These are phyloP conservation scores for Leccinellum albellum DNA, from an alignment of 768 basidiomycete genomes.

Conservation along the genomic window DNA sequence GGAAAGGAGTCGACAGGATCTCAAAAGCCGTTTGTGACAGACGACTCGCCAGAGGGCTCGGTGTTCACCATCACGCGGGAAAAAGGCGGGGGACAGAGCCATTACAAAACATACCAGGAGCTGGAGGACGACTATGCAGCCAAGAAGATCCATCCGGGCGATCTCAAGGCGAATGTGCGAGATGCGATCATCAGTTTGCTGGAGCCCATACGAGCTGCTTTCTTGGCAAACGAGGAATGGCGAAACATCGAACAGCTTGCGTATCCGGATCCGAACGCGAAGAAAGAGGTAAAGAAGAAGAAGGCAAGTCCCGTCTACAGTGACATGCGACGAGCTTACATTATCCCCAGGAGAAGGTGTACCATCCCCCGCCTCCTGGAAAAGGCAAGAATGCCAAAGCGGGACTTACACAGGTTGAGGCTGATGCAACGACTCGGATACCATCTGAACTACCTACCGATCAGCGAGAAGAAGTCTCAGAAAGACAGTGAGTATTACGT, in stretches of 20 bases:
- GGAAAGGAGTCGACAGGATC: conserved; percentile 46
- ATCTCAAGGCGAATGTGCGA: conserved; percentile 77
- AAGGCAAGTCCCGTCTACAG: conserved; percentile 32
- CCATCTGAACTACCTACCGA: not conserved
- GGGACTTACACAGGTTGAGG: not conserved
- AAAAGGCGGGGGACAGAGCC: conserved; percentile 68
- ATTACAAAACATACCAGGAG: conserved; percentile 64
- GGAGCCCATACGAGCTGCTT: conserved; percentile 76
- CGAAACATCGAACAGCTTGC: conserved; percentile 70
- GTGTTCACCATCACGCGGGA: conserved; percentile 78
- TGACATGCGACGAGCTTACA: not conserved
- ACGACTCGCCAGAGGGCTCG: conserved; percentile 74
- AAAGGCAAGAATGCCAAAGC: conserved; percentile 55
- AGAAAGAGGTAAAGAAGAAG: conserved; percentile 60
- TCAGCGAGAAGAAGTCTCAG: not conserved
- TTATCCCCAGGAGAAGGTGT: conserved; percentile 64
- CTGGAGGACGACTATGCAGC: conserved; percentile 72
- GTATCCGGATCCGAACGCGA: conserved; percentile 75
- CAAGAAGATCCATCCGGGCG: conserved; percentile 82
- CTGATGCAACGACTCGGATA: not conserved
- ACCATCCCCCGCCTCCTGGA: conserved; percentile 80
- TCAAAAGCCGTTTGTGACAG: conserved; percentile 59
- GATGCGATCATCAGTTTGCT: conserved; percentile 72
- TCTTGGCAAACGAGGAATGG: conserved; percentile 77
- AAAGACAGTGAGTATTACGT: not conserved